Conservation (phyloP, 1,139 yeast species). For the Blastobotrys elegans region DNA sequence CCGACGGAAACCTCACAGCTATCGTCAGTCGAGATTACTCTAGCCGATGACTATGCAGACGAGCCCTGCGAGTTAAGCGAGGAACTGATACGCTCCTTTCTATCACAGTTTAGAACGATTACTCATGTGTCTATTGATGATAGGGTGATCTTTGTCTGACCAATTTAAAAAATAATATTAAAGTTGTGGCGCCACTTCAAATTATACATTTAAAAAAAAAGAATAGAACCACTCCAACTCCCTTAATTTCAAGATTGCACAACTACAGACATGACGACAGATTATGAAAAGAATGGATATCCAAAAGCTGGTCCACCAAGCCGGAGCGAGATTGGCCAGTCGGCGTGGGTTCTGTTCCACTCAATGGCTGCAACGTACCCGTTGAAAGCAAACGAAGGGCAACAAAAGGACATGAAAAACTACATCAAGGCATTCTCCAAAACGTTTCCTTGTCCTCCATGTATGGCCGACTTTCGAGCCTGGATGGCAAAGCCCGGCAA, state of each 20-base stretch:
- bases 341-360: constrained; percentile 92
- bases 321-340: constrained; percentile 69
- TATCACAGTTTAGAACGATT: not conserved
- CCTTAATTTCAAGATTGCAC: too few species aligned
- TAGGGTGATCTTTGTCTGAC: not conserved
- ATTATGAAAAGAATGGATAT: constrained; percentile 16
- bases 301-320: constrained; percentile 73
- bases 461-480: constrained; percentile 76
- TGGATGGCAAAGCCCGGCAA: constrained; percentile 49
- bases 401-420: constrained; percentile 67
- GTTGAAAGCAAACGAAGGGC: constrained; percentile 50
- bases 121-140: not conserved
- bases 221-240: too few species aligned
- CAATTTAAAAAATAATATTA: too few species aligned
- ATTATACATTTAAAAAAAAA: too few species aligned
- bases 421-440: constrained; percentile 70
- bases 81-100: not conserved
- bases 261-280: too few species aligned
- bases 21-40: not conserved
- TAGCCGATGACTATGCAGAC: not conserved
- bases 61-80: constrained; percentile 5
- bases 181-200: not conserved
- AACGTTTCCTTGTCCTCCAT: constrained; percentile 90
- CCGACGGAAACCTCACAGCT: not conserved
- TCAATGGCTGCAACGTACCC: constrained; percentile 91